phyloP scores from a whole-genome alignment of 441 rosid species.

The Viola pubescens region DNA sequence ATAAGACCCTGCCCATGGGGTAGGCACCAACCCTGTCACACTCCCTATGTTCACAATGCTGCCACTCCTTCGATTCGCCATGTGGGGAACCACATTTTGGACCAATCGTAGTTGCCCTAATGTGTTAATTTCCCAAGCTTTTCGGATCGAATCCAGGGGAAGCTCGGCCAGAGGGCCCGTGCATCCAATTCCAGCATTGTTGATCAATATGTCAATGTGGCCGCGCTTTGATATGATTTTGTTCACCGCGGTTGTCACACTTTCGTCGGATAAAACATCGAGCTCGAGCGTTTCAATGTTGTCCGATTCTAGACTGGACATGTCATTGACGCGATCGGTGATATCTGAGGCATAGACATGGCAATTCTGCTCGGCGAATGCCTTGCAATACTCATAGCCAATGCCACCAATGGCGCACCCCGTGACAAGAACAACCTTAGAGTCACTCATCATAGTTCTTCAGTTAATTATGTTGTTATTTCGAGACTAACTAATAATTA shows the following conservation, averaged over 20 bases:
- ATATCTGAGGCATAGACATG: constrained; percentile 50
- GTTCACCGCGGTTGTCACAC: constrained; percentile 30
- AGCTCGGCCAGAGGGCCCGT: constrained; percentile 50
- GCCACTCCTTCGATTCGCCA: constrained; percentile 41
- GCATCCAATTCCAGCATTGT: constrained; percentile 51
- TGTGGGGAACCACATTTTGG: constrained; percentile 55
- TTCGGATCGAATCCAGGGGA: constrained; percentile 29
- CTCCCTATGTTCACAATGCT: constrained; percentile 48
- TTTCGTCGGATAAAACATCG: constrained; percentile 46
- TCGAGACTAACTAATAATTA: too few species aligned
- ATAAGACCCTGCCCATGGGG: constrained; percentile 63
- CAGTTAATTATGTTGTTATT: neutral
- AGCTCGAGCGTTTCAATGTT: constrained; percentile 32
- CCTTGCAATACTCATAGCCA: constrained; percentile 58
- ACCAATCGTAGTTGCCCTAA: constrained; percentile 52
- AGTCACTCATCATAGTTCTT: constrained; percentile 18
- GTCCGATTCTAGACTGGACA: constrained; percentile 32
- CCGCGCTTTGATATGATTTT: constrained; percentile 32
- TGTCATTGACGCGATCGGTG: constrained; percentile 29
- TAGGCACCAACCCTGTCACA: constrained; percentile 43
- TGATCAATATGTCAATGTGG: constrained; percentile 39
- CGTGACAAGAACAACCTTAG: constrained; percentile 47
- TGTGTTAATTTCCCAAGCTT: constrained; percentile 55
- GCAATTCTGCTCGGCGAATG: constrained; percentile 45
- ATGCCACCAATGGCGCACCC: constrained; percentile 66